Evolutionary conservation across 345 rosid species (phyloP).

Genomic region (Eucalyptus sideroxylon): DNA sequence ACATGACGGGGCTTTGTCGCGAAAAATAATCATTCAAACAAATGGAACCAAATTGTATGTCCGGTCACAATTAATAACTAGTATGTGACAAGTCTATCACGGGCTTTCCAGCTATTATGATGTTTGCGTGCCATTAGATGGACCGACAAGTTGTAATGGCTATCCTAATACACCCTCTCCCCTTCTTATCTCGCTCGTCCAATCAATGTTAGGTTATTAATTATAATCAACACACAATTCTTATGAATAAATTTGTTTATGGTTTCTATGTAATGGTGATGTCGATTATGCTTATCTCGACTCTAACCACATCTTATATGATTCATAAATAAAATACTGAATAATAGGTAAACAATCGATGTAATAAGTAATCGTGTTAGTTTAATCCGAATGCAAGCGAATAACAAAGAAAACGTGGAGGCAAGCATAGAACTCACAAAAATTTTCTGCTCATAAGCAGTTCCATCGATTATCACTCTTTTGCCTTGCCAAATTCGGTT

Average conservation of each 20-base stretch:
- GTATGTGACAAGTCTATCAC: background rate
- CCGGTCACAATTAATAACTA: background rate
- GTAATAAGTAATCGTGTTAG: background rate
- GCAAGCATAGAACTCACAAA: background rate
- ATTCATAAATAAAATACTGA: background rate
- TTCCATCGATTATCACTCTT: background rate
- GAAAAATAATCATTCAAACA: background rate
- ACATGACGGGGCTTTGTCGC: background rate
- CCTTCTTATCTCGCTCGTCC: background rate
- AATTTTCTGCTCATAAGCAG: background rate
- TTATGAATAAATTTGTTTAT: background rate
- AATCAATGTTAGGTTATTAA: background rate
- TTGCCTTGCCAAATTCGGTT: background rate
- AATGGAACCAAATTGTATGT: too few relatives aligned
- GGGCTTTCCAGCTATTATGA: background rate
- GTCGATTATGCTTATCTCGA: background rate
- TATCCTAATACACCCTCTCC: background rate
- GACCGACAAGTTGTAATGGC: background rate
- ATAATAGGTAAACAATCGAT: background rate
- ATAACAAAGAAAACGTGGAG: background rate
- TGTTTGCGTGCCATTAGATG: background rate
- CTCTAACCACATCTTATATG: background rate
- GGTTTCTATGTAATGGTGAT: background rate
- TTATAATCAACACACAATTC: background rate
- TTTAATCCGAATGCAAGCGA: background rate